Evolutionary conservation across 495 filamentous ascomycete genomes (phyloP).

Genomic region (Aspergillus sparsus): DNA sequence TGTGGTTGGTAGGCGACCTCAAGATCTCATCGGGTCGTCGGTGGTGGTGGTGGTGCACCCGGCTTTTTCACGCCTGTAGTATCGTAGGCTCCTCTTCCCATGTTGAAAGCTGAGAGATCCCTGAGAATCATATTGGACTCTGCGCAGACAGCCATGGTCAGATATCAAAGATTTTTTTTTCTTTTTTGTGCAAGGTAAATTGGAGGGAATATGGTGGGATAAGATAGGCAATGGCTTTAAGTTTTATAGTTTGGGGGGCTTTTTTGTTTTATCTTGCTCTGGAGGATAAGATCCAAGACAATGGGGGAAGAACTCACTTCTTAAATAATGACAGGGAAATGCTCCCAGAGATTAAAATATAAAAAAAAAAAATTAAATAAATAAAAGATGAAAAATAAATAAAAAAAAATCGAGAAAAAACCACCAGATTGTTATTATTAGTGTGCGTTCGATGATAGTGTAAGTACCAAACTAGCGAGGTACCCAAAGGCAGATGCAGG

Average conservation of each 20-base stretch:
- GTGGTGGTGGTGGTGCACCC: conserved; percentile 50
- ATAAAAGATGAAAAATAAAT: conserved; percentile 18
- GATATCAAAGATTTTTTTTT: conserved; percentile 18
- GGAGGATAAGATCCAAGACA: neutral
- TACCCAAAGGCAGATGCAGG: conserved; percentile 38
- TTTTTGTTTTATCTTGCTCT: neutral
- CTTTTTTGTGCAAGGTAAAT: neutral
- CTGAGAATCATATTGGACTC: conserved; percentile 53
- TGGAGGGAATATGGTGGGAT: neutral
- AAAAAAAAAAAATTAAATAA: conserved; percentile 16
- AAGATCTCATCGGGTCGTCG: conserved; percentile 33
- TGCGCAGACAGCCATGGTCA: conserved; percentile 39
- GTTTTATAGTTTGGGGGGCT: neutral
- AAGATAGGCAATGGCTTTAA: neutral
- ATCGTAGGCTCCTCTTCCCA: conserved; percentile 62
- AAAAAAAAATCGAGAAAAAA: conserved; percentile 16
- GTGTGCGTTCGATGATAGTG: conserved; percentile 27
- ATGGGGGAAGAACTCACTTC: conserved; percentile 20
- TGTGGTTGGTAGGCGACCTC: conserved; percentile 29
- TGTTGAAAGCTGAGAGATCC: conserved; percentile 52
- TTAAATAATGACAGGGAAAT: conserved; percentile 18
- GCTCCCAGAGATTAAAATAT: conserved; percentile 18
- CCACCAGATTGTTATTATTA: conserved; percentile 17
- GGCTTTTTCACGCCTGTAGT: conserved; percentile 61
- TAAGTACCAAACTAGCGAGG: conserved; percentile 22